Conservation (phyloP, 345 rosid species). For the Combretum micranthum region DNA sequence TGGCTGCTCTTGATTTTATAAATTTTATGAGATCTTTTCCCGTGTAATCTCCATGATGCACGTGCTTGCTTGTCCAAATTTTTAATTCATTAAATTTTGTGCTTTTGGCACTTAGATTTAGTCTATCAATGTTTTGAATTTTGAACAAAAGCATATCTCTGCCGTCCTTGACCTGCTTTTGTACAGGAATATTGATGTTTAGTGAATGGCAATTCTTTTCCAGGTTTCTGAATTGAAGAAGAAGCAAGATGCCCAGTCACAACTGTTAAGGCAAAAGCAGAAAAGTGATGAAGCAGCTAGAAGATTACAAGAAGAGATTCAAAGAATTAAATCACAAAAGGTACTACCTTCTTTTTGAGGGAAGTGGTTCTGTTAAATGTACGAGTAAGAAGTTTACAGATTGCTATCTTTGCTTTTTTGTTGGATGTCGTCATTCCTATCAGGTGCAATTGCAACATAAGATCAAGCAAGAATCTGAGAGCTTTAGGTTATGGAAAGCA, state of each 20-base stretch:
- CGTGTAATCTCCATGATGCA: too few species aligned
- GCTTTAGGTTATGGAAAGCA: constrained; percentile 84
- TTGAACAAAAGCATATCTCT: too few species aligned
- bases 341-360: constrained; percentile 18
- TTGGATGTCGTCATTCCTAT: constrained; percentile 7
- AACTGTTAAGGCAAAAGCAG: constrained; percentile 88
- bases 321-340: constrained; percentile 80
- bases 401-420: background rate
- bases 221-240: constrained; percentile 86
- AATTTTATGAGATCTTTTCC: constrained; percentile 2
- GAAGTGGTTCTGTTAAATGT: background rate
- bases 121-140: too few species aligned
- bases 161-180: background rate
- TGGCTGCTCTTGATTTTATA: constrained; percentile 3
- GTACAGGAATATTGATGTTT: background rate
- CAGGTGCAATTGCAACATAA: constrained; percentile 89
- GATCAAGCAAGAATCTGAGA: constrained; percentile 94
- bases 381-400: background rate
- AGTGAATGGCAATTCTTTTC: constrained; percentile 7
- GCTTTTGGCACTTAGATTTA: too few species aligned
- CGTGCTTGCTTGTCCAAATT: too few species aligned
- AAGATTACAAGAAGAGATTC: constrained; percentile 86
- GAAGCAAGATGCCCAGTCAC: constrained; percentile 97
- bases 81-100: too few species aligned
- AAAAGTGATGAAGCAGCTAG: constrained; percentile 89